Percentiles rank a stretch among this genome's conserved stretches.
These are phyloP conservation scores for Rhizopus stolonifer DNA, from an alignment of 371 early-diverging fungal genomes.

Conservation along the genomic window DNA sequence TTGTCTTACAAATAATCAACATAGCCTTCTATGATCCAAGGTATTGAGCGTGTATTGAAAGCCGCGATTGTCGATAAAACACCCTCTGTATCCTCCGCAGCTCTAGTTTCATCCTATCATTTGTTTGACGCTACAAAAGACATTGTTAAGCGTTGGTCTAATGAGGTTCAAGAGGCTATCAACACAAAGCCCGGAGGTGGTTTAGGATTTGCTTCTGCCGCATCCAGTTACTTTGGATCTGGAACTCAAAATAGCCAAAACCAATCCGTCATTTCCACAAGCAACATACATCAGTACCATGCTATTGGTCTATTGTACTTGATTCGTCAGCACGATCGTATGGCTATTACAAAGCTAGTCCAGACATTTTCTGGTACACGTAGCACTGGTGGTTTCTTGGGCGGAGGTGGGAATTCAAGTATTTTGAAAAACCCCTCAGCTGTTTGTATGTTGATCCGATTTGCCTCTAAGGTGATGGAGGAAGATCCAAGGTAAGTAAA, in stretches of 20 bases:
- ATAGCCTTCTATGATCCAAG: conserved; percentile 90
- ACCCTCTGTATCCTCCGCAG: conserved; percentile 87
- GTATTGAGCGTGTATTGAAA: conserved; percentile 95
- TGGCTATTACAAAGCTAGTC: conserved; percentile 96
- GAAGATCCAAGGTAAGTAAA: conserved; percentile 68
- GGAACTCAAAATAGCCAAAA: conserved; percentile 37
- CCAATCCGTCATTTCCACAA: conserved; percentile 55
- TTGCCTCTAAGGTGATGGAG: conserved; percentile 92
- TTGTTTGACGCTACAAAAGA: conserved; percentile 82
- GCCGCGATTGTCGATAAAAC: conserved; percentile 96
- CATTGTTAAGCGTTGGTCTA: conserved; percentile 85
- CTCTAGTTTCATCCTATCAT: conserved; percentile 91
- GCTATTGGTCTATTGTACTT: conserved; percentile 93
- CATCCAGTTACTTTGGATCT: conserved; percentile 58
- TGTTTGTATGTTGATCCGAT: conserved; percentile 90
- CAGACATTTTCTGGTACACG: conserved; percentile 77
- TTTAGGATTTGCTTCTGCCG: conserved; percentile 42
- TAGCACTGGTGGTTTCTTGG: conserved; percentile 14
- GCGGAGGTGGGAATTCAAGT: conserved; percentile 48
- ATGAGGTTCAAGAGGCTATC: conserved; percentile 87
- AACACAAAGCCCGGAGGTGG: conserved; percentile 68
- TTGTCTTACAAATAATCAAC: background rate
- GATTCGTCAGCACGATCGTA: conserved; percentile 94
- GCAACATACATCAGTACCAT: conserved; percentile 93
- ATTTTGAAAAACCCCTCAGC: conserved; percentile 84